Conservation (phyloP, 2,329 filamentous ascomycete species). For the Orbilia quercus region DNA sequence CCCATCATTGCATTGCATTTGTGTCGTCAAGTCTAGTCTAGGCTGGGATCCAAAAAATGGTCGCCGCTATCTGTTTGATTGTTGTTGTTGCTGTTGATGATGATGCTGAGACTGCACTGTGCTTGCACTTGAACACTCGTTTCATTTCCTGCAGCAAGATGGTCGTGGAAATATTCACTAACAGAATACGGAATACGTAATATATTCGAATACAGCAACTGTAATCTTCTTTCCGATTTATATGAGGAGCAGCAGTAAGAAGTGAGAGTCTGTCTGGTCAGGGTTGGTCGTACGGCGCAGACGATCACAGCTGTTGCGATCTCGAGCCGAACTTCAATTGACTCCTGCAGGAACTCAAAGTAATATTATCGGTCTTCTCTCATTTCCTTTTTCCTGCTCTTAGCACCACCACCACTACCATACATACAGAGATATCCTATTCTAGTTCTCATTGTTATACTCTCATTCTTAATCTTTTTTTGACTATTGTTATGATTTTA, state of each 20-base stretch:
- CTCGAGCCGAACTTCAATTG: conserved; percentile 35
- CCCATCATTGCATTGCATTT: conserved; percentile 15
- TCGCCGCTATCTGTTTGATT: too few species aligned
- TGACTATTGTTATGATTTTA: too few species aligned
- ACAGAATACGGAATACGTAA: too few species aligned
- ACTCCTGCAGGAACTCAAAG: conserved; percentile 56
- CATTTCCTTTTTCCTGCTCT: conserved; percentile 43
- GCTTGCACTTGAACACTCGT: conserved; percentile 17
- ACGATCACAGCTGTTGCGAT: conserved; percentile 50
- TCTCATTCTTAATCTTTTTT: too few species aligned
- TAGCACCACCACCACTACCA: not conserved
- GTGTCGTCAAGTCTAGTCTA: conserved; percentile 4
- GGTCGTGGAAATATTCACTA: not conserved
- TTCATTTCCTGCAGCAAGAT: conserved; percentile 29
- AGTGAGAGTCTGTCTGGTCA: conserved; percentile 21
- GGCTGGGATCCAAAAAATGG: too few species aligned
- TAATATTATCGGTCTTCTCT: conserved; percentile 33
- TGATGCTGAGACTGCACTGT: too few species aligned
- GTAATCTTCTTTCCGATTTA: too few species aligned
- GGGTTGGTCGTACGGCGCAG: conserved; percentile 55
- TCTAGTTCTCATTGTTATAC: too few species aligned
- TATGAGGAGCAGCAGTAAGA: not conserved
- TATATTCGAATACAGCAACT: too few species aligned
- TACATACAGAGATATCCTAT: too few species aligned
- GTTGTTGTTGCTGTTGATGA: too few species aligned